These are phyloP conservation scores for Solioccasus polychromus DNA, from an alignment of 768 basidiomycete species.

Conservation along the genomic window DNA sequence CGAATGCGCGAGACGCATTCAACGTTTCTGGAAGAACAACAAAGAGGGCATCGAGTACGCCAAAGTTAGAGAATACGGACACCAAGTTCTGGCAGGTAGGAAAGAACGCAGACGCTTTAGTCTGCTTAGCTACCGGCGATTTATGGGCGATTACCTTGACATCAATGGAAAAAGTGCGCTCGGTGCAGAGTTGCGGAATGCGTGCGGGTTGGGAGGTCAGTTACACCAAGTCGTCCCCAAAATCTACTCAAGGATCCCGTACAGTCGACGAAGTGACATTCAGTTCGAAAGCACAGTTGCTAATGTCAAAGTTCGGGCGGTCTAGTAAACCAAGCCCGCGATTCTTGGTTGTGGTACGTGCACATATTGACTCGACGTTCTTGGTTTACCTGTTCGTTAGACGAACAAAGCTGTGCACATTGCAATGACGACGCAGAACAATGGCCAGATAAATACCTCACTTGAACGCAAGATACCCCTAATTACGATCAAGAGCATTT, in stretches of 20 bases:
- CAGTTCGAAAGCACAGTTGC: slow-evolving; percentile 74
- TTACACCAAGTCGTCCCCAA: slow-evolving; percentile 1
- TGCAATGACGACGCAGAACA: slow-evolving; percentile 56
- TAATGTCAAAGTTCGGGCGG: slow-evolving; percentile 81
- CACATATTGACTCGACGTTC: neutral
- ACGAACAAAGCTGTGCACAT: slow-evolving; percentile 78
- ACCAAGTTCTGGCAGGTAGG: slow-evolving; percentile 83
- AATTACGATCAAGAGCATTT: slow-evolving; percentile 81
- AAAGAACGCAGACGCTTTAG: slow-evolving; percentile 95
- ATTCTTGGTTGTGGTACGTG: slow-evolving; percentile 81
- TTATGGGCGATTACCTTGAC: slow-evolving; percentile 95
- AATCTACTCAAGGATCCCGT: slow-evolving; percentile 2
- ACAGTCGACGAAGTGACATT: slow-evolving; percentile 78
- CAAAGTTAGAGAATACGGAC: slow-evolving; percentile 91
- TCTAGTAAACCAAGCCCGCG: slow-evolving; percentile 93
- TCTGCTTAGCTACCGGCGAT: slow-evolving; percentile 89
- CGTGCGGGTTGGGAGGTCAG: slow-evolving; percentile 75
- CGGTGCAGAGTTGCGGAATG: slow-evolving; percentile 69
- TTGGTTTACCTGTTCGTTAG: slow-evolving; percentile 8
- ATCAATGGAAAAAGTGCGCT: slow-evolving; percentile 78
- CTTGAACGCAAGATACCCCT: slow-evolving; percentile 89
- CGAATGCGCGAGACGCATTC: slow-evolving; percentile 92
- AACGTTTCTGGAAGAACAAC: slow-evolving; percentile 98
- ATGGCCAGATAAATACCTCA: slow-evolving; percentile 54
- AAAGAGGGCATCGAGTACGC: slow-evolving; percentile 90